phyloP scores from a whole-genome alignment of 2,329 filamentous ascomycete genomes.

The Xylaria digitata region DNA sequence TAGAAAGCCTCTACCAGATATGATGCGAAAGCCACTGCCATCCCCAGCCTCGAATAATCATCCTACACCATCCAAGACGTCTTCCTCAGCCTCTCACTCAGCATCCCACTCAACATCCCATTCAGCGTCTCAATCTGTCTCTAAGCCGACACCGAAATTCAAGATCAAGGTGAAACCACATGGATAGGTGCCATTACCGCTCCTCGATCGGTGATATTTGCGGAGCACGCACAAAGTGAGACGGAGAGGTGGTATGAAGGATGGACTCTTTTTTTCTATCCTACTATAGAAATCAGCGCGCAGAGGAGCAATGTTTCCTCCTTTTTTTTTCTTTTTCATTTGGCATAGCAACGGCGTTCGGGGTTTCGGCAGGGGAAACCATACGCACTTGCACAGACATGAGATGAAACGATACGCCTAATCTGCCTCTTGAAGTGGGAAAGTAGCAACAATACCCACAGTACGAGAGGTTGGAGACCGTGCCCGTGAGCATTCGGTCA shows the following conservation, averaged over 20 bases:
- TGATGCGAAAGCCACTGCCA: constrained; percentile 47
- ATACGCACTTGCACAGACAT: constrained; percentile 9
- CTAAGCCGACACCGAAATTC: constrained; percentile 40
- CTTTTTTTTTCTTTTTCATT: background rate
- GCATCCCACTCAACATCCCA: constrained; percentile 23
- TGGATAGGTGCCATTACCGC: constrained; percentile 24
- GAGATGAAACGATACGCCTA: background rate
- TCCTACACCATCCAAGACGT: constrained; percentile 37
- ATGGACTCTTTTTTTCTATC: background rate
- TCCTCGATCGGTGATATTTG: background rate
- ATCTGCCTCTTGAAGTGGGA: background rate
- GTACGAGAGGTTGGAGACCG: background rate
- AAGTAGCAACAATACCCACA: constrained; percentile 6
- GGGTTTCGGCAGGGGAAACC: constrained; percentile 5
- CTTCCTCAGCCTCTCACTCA: constrained; percentile 31
- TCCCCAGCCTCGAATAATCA: constrained; percentile 37
- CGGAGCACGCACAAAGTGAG: background rate
- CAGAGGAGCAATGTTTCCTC: background rate
- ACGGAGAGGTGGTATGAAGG: background rate
- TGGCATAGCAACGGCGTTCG: constrained; percentile 43
- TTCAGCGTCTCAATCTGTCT: constrained; percentile 31
- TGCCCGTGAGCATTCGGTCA: constrained; percentile 8
- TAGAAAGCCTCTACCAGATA: constrained; percentile 48
- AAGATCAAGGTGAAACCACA: constrained; percentile 50
- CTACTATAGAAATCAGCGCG: constrained; percentile 24